Conservation (phyloP, 2,329 filamentous ascomycete genomes). For the Fusarium longipes region DNA sequence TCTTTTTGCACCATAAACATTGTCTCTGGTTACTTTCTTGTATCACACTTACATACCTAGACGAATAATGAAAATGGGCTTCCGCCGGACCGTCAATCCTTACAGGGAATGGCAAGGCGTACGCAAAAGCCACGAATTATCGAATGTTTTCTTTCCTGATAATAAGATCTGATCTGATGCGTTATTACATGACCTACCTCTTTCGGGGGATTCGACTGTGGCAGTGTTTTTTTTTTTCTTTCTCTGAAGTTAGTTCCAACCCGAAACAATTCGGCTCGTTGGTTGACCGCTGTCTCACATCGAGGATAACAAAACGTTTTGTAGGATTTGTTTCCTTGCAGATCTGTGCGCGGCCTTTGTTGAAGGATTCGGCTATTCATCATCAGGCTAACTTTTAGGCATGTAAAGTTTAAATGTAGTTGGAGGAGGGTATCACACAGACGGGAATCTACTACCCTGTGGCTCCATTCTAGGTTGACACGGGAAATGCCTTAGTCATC, state of each 20-base stretch:
- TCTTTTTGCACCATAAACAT: background rate
- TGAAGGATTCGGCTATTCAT: background rate
- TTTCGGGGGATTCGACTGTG: constrained; percentile 29
- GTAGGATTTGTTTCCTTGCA: background rate
- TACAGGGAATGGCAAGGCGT: constrained; percentile 9
- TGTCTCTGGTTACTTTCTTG: background rate
- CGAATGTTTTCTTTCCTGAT: constrained; percentile 28
- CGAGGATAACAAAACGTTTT: background rate
- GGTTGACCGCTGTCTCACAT: background rate
- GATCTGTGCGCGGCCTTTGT: background rate
- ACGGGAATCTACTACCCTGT: background rate
- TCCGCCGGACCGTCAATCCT: background rate
- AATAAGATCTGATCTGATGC: constrained; percentile 9
- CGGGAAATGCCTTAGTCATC: constrained; percentile 32
- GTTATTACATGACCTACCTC: constrained; percentile 23
- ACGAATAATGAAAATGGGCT: constrained; percentile 7
- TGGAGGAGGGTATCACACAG: background rate
- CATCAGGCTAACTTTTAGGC: background rate
- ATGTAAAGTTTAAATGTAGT: background rate
- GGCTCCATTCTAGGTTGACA: constrained; percentile 4
- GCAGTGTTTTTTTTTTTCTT: constrained; percentile 15
- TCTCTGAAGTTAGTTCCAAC: constrained; percentile 9
- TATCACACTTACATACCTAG: constrained; percentile 35
- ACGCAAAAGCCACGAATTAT: constrained; percentile 23
- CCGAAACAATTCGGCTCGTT: constrained; percentile 2